A percentile compares a stretch with the other conserved stretches of the same genome.
Conservation (phyloP, 2,329 filamentous ascomycete genomes). For the Aschersonia sp. region DNA sequence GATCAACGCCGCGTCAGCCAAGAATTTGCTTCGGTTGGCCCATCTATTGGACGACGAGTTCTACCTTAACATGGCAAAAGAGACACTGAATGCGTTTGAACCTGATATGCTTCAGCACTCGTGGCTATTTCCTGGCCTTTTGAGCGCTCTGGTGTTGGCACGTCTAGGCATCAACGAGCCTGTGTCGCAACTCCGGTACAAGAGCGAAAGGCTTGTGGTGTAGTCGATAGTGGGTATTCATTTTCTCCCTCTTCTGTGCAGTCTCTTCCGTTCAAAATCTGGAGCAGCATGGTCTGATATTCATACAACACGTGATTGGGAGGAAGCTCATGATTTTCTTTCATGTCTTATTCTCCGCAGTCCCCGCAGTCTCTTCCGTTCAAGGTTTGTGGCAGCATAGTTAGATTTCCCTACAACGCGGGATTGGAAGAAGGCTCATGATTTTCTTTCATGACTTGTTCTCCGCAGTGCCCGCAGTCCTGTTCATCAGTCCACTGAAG, state of each 20-base stretch:
- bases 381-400: too few species aligned
- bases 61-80: conserved; percentile 51
- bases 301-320: too few species aligned
- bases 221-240: neutral
- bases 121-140: conserved; percentile 74
- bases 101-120: conserved; percentile 87
- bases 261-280: too few species aligned
- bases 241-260: too few species aligned
- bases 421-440: neutral
- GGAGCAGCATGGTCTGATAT: too few species aligned
- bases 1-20: conserved; percentile 74
- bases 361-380: too few species aligned
- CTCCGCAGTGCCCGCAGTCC: conserved; percentile 20
- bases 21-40: conserved; percentile 73
- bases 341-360: neutral
- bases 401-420: too few species aligned
- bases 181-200: conserved; percentile 12
- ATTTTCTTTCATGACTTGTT: neutral
- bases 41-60: conserved; percentile 50
- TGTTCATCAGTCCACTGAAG: conserved; percentile 45
- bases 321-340: neutral
- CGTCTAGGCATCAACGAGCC: conserved; percentile 48
- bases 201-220: conserved; percentile 6
- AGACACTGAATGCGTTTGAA: conserved; percentile 75
- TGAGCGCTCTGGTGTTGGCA: conserved; percentile 61